These are phyloP conservation scores for Cnidoscolus chayamansa DNA, from an alignment of 441 rosid genomes.

Conservation along the genomic window DNA sequence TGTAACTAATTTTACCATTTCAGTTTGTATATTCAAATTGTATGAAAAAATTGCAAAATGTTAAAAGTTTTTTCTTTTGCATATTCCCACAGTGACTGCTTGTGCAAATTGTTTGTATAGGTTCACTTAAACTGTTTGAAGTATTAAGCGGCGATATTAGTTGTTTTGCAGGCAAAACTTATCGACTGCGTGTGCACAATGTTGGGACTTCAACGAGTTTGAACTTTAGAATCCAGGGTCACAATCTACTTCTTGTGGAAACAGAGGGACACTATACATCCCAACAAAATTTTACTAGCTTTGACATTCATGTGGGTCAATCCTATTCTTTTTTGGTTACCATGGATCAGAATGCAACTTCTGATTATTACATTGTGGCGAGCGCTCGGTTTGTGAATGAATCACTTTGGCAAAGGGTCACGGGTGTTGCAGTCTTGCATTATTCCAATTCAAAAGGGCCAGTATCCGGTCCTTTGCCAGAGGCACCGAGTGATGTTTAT, in stretches of 20 bases:
- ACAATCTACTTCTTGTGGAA: slow-evolving; percentile 76
- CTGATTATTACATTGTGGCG: slow-evolving; percentile 87
- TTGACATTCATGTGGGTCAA: slow-evolving; percentile 90
- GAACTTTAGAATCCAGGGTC: slow-evolving; percentile 91
- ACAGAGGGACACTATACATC: slow-evolving; percentile 72
- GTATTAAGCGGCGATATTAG: slow-evolving; percentile 8
- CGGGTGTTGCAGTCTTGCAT: slow-evolving; percentile 88
- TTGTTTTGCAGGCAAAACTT: slow-evolving; percentile 69
- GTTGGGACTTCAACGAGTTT: slow-evolving; percentile 84
- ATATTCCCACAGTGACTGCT: no score
- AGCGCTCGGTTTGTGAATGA: slow-evolving; percentile 92
- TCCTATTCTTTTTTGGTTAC: slow-evolving; percentile 83
- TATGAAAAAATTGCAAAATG: background rate
- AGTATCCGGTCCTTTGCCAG: slow-evolving; percentile 75
- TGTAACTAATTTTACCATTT: background rate
- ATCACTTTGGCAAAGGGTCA: slow-evolving; percentile 78
- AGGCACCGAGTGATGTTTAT: slow-evolving; percentile 60
- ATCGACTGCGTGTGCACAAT: slow-evolving; percentile 74
- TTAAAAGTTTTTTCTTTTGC: background rate
- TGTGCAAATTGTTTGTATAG: background rate
- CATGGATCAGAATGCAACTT: slow-evolving; percentile 80
- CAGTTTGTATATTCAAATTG: background rate
- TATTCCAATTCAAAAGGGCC: slow-evolving; percentile 88
- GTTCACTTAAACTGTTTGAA: slow-evolving; percentile 7
- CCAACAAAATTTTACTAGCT: slow-evolving; percentile 63